Evolutionary conservation across 306 rosid species (phyloP).

Genomic region (Casuarina equisetifolia): DNA sequence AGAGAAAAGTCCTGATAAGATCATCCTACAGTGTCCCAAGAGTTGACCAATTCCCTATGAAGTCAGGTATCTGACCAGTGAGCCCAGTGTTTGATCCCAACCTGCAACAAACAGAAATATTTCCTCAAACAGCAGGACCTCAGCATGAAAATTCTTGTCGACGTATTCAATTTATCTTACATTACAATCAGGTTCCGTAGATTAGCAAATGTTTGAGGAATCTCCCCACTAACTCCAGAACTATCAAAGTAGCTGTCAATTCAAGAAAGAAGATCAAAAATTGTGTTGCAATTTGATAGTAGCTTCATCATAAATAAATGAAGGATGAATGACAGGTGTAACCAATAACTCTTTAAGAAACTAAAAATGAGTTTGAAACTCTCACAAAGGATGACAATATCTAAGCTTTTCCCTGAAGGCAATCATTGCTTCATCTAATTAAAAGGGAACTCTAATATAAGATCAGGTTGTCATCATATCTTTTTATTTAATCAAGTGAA

Average conservation of each 20-base stretch:
- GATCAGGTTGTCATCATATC: too few relatives aligned
- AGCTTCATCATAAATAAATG: not conserved
- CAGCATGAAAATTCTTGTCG: too few relatives aligned
- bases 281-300: not conserved
- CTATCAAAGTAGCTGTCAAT: slow-evolving; percentile 82
- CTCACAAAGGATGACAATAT: too few relatives aligned
- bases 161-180: slow-evolving; percentile 57
- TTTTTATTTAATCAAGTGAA: too few relatives aligned
- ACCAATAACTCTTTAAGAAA: too few relatives aligned
- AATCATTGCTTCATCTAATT: too few relatives aligned
- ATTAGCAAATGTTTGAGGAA: slow-evolving; percentile 67
- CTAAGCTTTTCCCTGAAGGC: too few relatives aligned
- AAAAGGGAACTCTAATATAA: too few relatives aligned
- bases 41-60: slow-evolving; percentile 69
- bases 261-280: slow-evolving; percentile 4
- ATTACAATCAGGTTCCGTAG: slow-evolving; percentile 40
- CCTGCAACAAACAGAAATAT: slow-evolving; percentile 43
- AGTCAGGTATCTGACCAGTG: slow-evolving; percentile 71
- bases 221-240: slow-evolving; percentile 73
- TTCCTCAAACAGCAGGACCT: not conserved
- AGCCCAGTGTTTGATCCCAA: slow-evolving; percentile 66
- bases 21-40: slow-evolving; percentile 62
- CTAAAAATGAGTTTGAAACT: too few relatives aligned
- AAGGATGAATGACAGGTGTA: too few relatives aligned
- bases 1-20: not conserved